These are phyloP conservation scores for Phyllostachys edulis DNA, from an alignment of 176 grass and related monocot genomes.

Conservation along the genomic window DNA sequence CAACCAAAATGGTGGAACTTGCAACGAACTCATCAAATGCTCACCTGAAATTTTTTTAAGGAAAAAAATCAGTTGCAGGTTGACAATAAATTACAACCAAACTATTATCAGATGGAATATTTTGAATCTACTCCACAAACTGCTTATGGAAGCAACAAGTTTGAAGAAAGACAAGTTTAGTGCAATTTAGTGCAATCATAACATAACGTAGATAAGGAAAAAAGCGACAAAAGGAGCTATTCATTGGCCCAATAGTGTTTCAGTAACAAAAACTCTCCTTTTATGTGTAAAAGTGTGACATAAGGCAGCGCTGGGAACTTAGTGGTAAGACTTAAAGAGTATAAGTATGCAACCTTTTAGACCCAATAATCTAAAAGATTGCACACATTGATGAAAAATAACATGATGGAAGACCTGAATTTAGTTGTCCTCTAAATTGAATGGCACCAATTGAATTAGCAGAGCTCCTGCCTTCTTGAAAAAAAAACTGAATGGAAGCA, in stretches of 20 bases:
- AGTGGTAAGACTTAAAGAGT: not conserved
- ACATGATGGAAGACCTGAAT: not conserved
- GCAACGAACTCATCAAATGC: not conserved
- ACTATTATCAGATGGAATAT: not conserved
- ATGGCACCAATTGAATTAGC: too few relatives aligned
- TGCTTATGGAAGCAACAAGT: not conserved
- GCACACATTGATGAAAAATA: not conserved
- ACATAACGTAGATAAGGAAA: not conserved
- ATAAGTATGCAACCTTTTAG: too few relatives aligned
- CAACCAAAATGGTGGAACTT: slow-evolving; percentile 11
- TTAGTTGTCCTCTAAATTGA: not conserved
- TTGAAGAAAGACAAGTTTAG: not conserved
- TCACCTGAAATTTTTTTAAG: slow-evolving; percentile 32
- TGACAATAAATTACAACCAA: not conserved
- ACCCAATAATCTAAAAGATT: not conserved
- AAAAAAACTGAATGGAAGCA: slow-evolving; percentile 2
- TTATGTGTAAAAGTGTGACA: not conserved
- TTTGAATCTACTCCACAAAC: not conserved
- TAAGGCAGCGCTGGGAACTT: too few relatives aligned
- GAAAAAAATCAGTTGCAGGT: not conserved
- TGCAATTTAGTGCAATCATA: not conserved
- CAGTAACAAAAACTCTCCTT: not conserved
- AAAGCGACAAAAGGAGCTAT: not conserved
- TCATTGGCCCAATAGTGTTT: not conserved
- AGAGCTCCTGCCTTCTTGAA: too few relatives aligned